Base-by-base conservation (phyloP, 164 flowering plant genomes). In the Sedum album region DNA sequence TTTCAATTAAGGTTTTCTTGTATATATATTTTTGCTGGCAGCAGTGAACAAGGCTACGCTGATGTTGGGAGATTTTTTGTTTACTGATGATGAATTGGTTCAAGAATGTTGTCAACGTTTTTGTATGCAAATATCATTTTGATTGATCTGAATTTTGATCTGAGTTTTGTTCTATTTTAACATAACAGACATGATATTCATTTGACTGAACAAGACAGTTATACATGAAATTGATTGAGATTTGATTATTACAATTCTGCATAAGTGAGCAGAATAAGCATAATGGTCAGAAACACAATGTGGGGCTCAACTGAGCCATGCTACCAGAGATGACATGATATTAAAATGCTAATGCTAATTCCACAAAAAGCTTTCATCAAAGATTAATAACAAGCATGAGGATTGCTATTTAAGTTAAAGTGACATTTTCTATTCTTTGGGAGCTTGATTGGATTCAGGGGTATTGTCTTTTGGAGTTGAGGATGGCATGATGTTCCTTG, bases 401-500 rank as follows among this genome's bases (percentile, higher is more conserved):
- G 1, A n/a, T 21, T 23, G 23, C 57, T 2, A 51, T 26, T 51
- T n/a, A n/a, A 21, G 57, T 51, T 20, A 23, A 23, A 23, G 57
- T 51, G 26, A 51, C 57, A 1, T 6, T 23, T 35, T 23, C 25
- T 55, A 55, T 55, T 55, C 60, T 21, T 55, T 33, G 44, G 66
- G 39, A 21, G 66, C 15, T 33, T 64, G 66, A 55, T 25, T 72
- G 20, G 30, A 51, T 21, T 79, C 88, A 8, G 86, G 73, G 13
- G 81, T 21, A 66, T 44, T 73, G 6, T 87, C 89, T 68, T 82
- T 83, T 63, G 74, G 84, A 69, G 66, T 68, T 1, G 79, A 71
- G 63, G 82, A 77, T 44, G 84, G 70, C 77, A 76, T 55, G 7
- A 83, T 60, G 46, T 71, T 82, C 79, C 86, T 80, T 44, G 73